phyloP scores from a whole-genome alignment of 805 yeast species.

The Yamadazyma laniorum region DNA sequence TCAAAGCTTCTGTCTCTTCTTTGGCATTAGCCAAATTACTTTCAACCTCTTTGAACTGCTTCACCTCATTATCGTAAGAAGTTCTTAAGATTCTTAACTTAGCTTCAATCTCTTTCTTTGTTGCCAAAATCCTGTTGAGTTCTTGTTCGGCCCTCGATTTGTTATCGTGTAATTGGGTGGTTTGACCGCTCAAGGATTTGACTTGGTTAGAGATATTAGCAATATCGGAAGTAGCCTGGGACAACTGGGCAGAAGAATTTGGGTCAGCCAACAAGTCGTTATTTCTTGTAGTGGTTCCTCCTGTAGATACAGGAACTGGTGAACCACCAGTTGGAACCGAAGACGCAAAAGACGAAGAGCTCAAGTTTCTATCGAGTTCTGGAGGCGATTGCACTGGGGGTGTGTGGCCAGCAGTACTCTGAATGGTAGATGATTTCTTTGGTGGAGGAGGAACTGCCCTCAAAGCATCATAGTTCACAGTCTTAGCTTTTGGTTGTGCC shows the following conservation, averaged over 20 bases:
- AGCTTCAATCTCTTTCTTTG: constrained; percentile 70
- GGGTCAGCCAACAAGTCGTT: constrained; percentile 56
- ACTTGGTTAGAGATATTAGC: constrained; percentile 87
- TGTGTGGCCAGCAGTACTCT: constrained; percentile 12
- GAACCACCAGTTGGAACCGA: constrained; percentile 9
- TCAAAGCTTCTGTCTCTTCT: constrained; percentile 64
- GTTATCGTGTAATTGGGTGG: constrained; percentile 65
- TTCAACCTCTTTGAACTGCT: constrained; percentile 73
- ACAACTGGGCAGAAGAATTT: constrained; percentile 63
- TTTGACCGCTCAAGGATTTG: constrained; percentile 72
- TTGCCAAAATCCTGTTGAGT: constrained; percentile 59
- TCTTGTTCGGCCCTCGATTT: constrained; percentile 76
- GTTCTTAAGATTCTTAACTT: constrained; percentile 65
- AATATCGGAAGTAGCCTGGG: constrained; percentile 79
- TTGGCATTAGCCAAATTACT: constrained; percentile 54
- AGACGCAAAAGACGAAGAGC: constrained; percentile 9
- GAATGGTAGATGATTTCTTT: constrained; percentile 16
- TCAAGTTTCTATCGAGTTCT: constrained; percentile 10
- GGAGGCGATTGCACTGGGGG: constrained; percentile 18
- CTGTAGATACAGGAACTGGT: constrained; percentile 3
- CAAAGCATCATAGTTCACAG: constrained; percentile 51
- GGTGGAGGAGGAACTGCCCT: constrained; percentile 48
- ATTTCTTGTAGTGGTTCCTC: constrained; percentile 5
- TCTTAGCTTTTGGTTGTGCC: constrained; percentile 22
- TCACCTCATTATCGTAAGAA: constrained; percentile 75